These are phyloP conservation scores for Fennellomyces sp. DNA, from an alignment of 371 early-diverging fungal species.

Conservation along the genomic window DNA sequence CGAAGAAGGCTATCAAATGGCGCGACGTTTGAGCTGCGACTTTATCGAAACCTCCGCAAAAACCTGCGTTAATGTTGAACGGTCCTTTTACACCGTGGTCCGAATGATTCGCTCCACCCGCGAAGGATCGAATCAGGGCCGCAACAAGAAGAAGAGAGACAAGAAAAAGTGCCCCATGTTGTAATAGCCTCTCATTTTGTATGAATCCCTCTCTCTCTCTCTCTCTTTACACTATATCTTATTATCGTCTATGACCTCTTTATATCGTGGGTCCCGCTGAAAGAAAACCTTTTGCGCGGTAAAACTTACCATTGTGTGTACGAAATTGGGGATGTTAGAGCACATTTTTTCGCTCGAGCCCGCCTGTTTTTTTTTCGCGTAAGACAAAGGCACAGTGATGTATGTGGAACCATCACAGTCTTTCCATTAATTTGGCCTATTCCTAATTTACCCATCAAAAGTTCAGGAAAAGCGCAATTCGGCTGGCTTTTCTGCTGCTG, in stretches of 20 bases:
- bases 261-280: too few relatives aligned
- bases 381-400: background rate
- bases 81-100: conserved; percentile 59
- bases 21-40: conserved; percentile 41
- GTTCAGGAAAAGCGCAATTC: too few relatives aligned
- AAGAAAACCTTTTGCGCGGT: too few relatives aligned
- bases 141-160: conserved; percentile 14
- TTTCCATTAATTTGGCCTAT: background rate
- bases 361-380: background rate
- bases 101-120: conserved; percentile 47
- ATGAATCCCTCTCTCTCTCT: conserved; percentile 19
- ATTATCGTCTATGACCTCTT: background rate
- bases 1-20: conserved; percentile 42
- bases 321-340: background rate
- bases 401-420: background rate
- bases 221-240: background rate
- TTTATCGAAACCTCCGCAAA: conserved; percentile 85
- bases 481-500: too few relatives aligned
- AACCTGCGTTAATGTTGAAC: conserved; percentile 77
- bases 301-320: background rate
- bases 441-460: too few relatives aligned
- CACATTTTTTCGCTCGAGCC: background rate
- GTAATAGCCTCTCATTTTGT: background rate
- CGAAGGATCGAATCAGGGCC: conserved; percentile 11
- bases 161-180: conserved; percentile 21